Evolutionary conservation across 2,329 filamentous ascomycete species (phyloP).

Genomic region (Ophiostoma populinum): DNA sequence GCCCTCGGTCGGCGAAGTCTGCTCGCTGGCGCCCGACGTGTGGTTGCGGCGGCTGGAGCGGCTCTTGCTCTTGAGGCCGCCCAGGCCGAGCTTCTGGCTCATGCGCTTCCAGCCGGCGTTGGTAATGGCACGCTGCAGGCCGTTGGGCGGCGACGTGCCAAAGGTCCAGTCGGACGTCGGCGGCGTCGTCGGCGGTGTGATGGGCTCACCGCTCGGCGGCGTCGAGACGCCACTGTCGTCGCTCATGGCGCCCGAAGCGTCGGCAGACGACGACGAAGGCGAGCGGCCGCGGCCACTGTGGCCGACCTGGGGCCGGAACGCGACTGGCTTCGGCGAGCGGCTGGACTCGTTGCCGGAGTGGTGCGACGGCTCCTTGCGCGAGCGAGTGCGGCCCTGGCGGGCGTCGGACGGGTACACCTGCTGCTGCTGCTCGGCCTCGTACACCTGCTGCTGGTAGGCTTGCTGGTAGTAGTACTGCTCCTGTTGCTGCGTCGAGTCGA

Average conservation of each 20-base stretch:
- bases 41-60: conserved; percentile 26
- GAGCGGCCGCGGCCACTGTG: conserved; percentile 24
- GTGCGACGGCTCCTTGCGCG: conserved; percentile 18
- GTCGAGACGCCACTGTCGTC: conserved; percentile 51
- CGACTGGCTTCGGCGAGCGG: conserved; percentile 26
- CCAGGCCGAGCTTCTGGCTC: conserved; percentile 36
- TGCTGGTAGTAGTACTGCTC: conserved; percentile 1
- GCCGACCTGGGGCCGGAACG: conserved; percentile 25
- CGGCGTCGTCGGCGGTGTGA: conserved; percentile 60
- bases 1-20: conserved; percentile 16
- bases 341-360: conserved; percentile 19
- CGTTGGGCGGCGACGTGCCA: conserved; percentile 32
- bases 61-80: conserved; percentile 30
- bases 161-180: conserved; percentile 42
- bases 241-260: conserved; percentile 29
- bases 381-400: conserved; percentile 22
- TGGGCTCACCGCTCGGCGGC: conserved; percentile 38
- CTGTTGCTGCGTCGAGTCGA: conserved; percentile 39
- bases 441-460: conserved; percentile 10
- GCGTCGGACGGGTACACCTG: background rate
- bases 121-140: conserved; percentile 35
- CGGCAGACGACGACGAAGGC: conserved; percentile 24
- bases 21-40: conserved; percentile 24
- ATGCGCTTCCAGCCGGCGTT: conserved; percentile 48
- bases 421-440: conserved; percentile 1